A percentile compares a stretch with the other conserved stretches of the same genome.
Conservation (phyloP, 2,329 filamentous ascomycete species). For the Talaromyces sp. region DNA sequence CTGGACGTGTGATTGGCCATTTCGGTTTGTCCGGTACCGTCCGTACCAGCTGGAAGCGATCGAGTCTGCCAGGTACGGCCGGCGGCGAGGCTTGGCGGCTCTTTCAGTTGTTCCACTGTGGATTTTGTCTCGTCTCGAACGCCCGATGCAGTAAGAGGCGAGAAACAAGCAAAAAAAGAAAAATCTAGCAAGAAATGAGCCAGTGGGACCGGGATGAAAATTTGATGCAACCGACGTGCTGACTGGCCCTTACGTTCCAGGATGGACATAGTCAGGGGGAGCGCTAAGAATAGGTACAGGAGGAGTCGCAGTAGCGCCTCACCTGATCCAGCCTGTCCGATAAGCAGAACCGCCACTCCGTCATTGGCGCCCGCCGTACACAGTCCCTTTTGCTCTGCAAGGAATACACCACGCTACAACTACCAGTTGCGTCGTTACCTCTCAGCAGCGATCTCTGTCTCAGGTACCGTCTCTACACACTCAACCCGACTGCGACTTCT, state of each 20-base stretch:
- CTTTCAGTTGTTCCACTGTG: background rate
- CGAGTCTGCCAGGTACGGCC: background rate
- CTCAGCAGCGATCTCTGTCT: background rate
- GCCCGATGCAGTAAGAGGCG: too few species aligned
- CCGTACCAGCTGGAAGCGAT: background rate
- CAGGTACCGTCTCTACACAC: too few species aligned
- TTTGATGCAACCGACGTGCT: slow-evolving; percentile 4
- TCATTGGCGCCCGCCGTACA: background rate
- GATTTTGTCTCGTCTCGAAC: background rate
- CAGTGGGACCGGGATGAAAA: background rate
- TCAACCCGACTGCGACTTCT: too few species aligned
- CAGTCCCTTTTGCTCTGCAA: too few species aligned
- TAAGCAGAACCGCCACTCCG: background rate
- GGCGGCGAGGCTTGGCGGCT: slow-evolving; percentile 3
- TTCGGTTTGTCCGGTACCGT: background rate
- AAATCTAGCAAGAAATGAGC: background rate
- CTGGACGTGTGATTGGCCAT: background rate
- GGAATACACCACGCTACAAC: too few species aligned
- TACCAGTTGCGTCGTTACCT: background rate
- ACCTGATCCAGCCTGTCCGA: background rate
- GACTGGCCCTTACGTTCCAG: slow-evolving; percentile 1
- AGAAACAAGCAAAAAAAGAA: background rate
- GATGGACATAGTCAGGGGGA: background rate
- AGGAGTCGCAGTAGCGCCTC: slow-evolving; percentile 16
- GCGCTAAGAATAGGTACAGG: slow-evolving; percentile 15